Base-by-base conservation (phyloP, 495 filamentous ascomycete genomes). In the Annulohypoxylon bovei region DNA sequence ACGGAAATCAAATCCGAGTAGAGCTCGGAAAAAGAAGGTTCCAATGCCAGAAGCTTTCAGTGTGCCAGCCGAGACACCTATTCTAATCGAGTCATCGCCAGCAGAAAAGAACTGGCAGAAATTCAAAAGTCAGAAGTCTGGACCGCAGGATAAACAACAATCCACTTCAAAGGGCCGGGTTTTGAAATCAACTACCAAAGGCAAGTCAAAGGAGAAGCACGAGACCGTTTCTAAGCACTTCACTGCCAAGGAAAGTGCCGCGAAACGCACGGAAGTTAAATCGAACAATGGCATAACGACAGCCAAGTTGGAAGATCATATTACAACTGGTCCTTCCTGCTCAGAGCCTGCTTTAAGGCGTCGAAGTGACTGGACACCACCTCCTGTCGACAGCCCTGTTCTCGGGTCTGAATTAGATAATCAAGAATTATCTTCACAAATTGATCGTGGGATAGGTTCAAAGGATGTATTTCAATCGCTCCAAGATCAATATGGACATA, bases 281-380 rank as follows among this genome's bases (percentile, higher is more conserved):
- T 39, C 40, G 6, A 32, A 42, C 20, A 62, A 64, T 37, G 39
- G 40, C 23, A 54, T 9, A 20, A 28, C 23, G 20, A 27, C 47
- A 8, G 8, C 6, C 8, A 59, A 47, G 11, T 50, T 70, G 25
- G 59, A 69, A 4, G 53, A 25, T 0, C 16, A 44, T 4, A 56
- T 6, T 68, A 77, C 30, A 67, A 77, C 16, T 68, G 76, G 23
- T 32, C 74, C 18, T 64, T 84, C 33, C 16, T 53, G 39, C 27
- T 54, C 44, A 11, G 84, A 86, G 37, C 77, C 80, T 46, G 88
- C 88, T 3, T 75, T 86, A 3, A 79, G 71, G 25, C 79, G 88
- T 55, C 80, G 85, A 56, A 72, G 74, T 8, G 78, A 86, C 66
- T 92, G 89, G 89, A 91, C 89, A 5, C 85, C 85, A 12, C 88